Base-by-base conservation (phyloP, 2,329 filamentous ascomycete genomes). In the Alternaria sp. region DNA sequence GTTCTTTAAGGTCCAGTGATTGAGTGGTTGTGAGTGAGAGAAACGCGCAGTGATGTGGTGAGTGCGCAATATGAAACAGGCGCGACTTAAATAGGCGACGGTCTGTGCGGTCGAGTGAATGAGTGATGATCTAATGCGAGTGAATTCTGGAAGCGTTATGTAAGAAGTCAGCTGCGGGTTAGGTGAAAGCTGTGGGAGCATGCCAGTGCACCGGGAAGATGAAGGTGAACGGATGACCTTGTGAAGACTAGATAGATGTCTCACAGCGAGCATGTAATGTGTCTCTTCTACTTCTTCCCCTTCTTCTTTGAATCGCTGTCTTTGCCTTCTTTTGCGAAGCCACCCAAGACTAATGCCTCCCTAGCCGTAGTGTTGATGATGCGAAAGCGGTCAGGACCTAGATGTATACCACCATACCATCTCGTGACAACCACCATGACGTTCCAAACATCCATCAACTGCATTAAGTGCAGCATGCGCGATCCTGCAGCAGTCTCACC, bases 391-490 rank as follows among this genome's bases (percentile, higher is more conserved):
- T 94, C 91, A 54, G 95, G 94, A 0, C 96, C 96, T 49, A 99
- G 82, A 72, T 94, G 91, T 61, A 97, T 87, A 2, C 96, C 96
- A 5, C 96, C 96, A 80, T 97, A 99, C 96, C 96, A 99, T 66
- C 96, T 84, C 43, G 92, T 94, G 26, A 99, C 95, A 4, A 99
- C 91, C 0, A 99, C 93, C 83, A 98, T 90, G 15, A 91, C 90
- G 79, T 96, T 88, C 94, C 94, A 97, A 11, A 96, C 85, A 75
- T 94, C 92, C 92, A 97, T 97, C 65, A 97, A 82, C 83, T 97
- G 94, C 89, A 99, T 91, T 28, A 99, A 83, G 82, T 97, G 93
- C 64, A 98, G 81, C 75, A 99, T 81, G 45, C 96, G 86, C 0
- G 91, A 90, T 1, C 96, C 96, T 0, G 96, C 96, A 6, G 96